Evolutionary conservation across 139 green algal species (phyloP).

Genomic region (Trebouxia sp.): DNA sequence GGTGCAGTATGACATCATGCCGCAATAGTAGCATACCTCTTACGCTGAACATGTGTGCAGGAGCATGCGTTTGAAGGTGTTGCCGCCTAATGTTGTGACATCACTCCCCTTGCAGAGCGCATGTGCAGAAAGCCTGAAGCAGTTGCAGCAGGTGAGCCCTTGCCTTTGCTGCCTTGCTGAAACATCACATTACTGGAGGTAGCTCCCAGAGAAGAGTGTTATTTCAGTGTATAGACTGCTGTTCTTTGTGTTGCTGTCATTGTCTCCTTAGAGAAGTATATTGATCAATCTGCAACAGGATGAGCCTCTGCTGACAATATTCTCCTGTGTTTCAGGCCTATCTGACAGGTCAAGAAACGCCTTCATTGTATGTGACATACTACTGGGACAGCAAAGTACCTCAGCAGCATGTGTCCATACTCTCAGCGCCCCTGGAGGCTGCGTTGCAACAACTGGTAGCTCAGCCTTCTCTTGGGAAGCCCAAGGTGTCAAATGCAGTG

Average conservation of each 20-base stretch:
- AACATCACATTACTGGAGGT: too few relatives aligned
- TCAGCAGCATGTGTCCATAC: conserved; percentile 5
- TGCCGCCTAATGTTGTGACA: neutral
- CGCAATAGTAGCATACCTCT: too few relatives aligned
- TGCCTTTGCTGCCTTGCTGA: too few relatives aligned
- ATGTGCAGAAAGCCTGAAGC: neutral
- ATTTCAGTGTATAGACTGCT: neutral
- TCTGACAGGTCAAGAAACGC: neutral
- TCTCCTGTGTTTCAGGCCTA: neutral
- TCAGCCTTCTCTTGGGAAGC: neutral
- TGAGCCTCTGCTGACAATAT: too few relatives aligned
- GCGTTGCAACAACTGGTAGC: neutral
- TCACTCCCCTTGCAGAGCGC: neutral
- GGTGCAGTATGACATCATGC: too few relatives aligned
- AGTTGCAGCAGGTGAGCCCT: neutral
- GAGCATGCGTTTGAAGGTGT: neutral
- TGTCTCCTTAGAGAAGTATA: too few relatives aligned
- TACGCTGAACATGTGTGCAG: neutral
- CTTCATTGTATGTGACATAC: neutral
- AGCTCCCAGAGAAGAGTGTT: too few relatives aligned
- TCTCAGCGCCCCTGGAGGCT: neutral
- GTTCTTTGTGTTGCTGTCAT: neutral
- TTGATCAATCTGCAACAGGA: too few relatives aligned
- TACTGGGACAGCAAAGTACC: neutral
- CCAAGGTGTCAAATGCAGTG: too few relatives aligned